Evolutionary conservation across 768 basidiomycete genomes (phyloP).

Genomic region (Pulveroboletus sp.): DNA sequence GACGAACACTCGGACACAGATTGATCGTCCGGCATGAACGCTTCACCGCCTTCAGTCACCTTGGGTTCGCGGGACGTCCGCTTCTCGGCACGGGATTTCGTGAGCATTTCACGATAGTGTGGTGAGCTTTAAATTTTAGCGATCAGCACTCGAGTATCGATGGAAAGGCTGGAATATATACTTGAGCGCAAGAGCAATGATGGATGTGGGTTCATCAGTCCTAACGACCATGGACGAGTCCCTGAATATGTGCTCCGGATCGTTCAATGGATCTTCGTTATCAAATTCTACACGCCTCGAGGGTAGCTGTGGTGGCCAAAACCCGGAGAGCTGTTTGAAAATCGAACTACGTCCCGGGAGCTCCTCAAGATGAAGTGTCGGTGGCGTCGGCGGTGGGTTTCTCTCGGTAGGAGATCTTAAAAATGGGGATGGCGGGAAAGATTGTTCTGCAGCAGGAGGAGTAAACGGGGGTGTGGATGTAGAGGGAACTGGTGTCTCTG

Average conservation of each 20-base stretch:
- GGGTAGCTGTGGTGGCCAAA: constrained; percentile 68
- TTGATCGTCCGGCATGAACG: constrained; percentile 89
- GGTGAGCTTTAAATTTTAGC: constrained; percentile 52
- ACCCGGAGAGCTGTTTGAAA: constrained; percentile 64
- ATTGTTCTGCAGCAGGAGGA: constrained; percentile 22
- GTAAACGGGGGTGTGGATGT: constrained; percentile 26
- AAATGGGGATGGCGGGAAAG: constrained; percentile 57
- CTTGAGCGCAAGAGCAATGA: constrained; percentile 93
- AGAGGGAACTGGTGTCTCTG: constrained; percentile 3
- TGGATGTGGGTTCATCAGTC: constrained; percentile 96
- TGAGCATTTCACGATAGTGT: constrained; percentile 77
- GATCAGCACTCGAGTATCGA: constrained; percentile 6
- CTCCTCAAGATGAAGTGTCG: constrained; percentile 52
- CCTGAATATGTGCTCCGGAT: constrained; percentile 91
- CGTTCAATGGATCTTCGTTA: constrained; percentile 64
- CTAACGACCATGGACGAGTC: constrained; percentile 94
- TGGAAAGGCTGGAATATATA: constrained; percentile 34
- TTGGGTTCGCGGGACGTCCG: constrained; percentile 56
- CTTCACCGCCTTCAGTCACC: constrained; percentile 68
- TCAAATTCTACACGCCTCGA: constrained; percentile 55
- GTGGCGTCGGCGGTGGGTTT: constrained; percentile 43
- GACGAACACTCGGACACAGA: constrained; percentile 82
- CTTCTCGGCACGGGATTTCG: constrained; percentile 76
- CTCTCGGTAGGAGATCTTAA: constrained; percentile 38
- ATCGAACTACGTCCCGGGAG: constrained; percentile 60